A percentile compares a stretch with the other conserved stretches of the same genome.
Conservation (phyloP, 257 asterid genomes). For the Rauvolfia tetraphylla region DNA sequence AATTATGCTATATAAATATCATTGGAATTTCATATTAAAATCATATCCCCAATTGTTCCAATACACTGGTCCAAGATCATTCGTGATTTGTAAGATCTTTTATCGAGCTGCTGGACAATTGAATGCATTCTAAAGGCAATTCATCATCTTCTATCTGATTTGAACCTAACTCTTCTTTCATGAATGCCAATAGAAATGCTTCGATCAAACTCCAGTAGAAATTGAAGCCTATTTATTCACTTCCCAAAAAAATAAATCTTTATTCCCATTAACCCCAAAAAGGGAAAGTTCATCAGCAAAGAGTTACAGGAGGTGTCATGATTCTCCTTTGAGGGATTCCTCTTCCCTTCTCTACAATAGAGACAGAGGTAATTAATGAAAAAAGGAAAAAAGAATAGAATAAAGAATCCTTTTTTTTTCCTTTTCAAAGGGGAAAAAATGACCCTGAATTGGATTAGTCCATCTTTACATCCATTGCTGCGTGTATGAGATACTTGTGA, state of each 20-base stretch:
- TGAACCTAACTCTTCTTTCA: not conserved
- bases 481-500: not conserved
- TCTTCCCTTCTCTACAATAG: constrained; percentile 6
- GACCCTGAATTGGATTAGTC: constrained; percentile 25
- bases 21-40: too few species aligned
- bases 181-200: not conserved
- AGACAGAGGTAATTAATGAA: not conserved
- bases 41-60: too few species aligned
- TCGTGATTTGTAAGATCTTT: not conserved
- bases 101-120: not conserved
- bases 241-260: not conserved
- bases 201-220: not conserved
- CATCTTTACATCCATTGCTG: constrained; percentile 19
- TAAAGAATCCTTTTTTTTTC: constrained; percentile 1
- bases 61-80: too few species aligned
- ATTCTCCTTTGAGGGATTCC: constrained; percentile 5
- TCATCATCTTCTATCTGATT: too few species aligned
- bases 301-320: constrained; percentile 19
- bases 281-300: constrained; percentile 1
- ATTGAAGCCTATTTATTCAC: not conserved
- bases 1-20: too few species aligned
- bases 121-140: not conserved
- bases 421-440: constrained; percentile 10
- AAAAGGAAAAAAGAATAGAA: constrained; percentile 10
- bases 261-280: not conserved